Conservation (phyloP, 371 early-diverging fungal species). For the Phascolomyces articulosus region DNA sequence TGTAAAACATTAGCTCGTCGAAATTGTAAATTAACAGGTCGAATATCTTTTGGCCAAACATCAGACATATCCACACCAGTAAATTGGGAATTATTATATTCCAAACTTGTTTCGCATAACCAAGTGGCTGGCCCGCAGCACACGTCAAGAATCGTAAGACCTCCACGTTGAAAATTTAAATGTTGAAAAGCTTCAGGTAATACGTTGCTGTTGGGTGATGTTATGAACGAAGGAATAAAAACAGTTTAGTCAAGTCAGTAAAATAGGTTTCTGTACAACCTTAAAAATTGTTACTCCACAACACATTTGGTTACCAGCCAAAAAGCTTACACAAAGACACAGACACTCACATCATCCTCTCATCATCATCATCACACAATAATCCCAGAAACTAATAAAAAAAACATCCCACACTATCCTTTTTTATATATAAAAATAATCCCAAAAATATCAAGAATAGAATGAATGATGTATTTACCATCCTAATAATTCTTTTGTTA, state of each 20-base stretch:
- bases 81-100: conserved; percentile 42
- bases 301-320: too few relatives aligned
- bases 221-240: too few relatives aligned
- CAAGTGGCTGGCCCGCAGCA: conserved; percentile 52
- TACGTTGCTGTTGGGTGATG: too few relatives aligned
- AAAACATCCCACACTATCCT: too few relatives aligned
- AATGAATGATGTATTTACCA: conserved; percentile 25
- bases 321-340: too few relatives aligned
- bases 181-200: conserved; percentile 31
- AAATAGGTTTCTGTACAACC: too few relatives aligned
- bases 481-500: conserved; percentile 42
- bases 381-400: too few relatives aligned
- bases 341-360: too few relatives aligned
- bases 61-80: conserved; percentile 43
- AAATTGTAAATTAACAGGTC: conserved; percentile 35
- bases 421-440: neutral
- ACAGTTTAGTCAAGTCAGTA: too few relatives aligned
- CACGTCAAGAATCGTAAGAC: conserved; percentile 32
- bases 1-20: conserved; percentile 33
- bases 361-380: too few relatives aligned
- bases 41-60: conserved; percentile 45
- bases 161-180: conserved; percentile 30
- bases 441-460: too few relatives aligned
- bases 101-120: conserved; percentile 44
- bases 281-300: too few relatives aligned